These are phyloP conservation scores for Acer yangbiense DNA, from an alignment of 345 rosid species.

Conservation along the genomic window DNA sequence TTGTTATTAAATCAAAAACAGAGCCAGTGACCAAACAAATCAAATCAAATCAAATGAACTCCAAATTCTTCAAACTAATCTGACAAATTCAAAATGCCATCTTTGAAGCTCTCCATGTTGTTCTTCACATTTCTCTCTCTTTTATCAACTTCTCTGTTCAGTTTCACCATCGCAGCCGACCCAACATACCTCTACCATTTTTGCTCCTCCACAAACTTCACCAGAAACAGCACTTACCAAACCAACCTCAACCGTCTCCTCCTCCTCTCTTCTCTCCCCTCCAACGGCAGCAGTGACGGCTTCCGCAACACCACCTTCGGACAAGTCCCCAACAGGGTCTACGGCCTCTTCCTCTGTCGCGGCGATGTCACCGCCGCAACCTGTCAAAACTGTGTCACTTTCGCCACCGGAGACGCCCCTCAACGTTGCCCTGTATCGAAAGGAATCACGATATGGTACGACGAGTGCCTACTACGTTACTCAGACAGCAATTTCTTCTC, in stretches of 20 bases:
- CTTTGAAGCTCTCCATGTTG: not conserved
- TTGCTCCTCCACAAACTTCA: slow-evolving; percentile 29
- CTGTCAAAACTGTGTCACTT: slow-evolving; percentile 40
- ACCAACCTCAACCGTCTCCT: slow-evolving; percentile 44
- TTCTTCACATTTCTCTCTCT: not conserved
- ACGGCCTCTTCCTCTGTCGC: too few species aligned
- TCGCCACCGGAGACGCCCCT: slow-evolving; percentile 14
- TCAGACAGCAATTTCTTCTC: slow-evolving; percentile 32
- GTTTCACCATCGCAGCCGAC: not conserved
- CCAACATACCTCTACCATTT: not conserved
- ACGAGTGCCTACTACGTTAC: slow-evolving; percentile 43
- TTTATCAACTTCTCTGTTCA: not conserved
- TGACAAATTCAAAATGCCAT: not conserved
- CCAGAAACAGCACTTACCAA: slow-evolving; percentile 38
- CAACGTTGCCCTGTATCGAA: slow-evolving; percentile 29
- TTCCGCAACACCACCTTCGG: slow-evolving; percentile 49
- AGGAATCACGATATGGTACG: too few species aligned
- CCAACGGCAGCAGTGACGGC: slow-evolving; percentile 29
- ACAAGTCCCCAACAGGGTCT: slow-evolving; percentile 2
- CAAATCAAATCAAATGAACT: too few species aligned
- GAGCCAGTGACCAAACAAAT: too few species aligned
- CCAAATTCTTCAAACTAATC: too few species aligned
- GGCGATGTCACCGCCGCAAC: not conserved
- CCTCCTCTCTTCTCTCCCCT: slow-evolving; percentile 37
- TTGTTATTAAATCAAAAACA: too few species aligned